Evolutionary conservation across 768 basidiomycete genomes (phyloP).

Genomic region (Suillus decipiens): DNA sequence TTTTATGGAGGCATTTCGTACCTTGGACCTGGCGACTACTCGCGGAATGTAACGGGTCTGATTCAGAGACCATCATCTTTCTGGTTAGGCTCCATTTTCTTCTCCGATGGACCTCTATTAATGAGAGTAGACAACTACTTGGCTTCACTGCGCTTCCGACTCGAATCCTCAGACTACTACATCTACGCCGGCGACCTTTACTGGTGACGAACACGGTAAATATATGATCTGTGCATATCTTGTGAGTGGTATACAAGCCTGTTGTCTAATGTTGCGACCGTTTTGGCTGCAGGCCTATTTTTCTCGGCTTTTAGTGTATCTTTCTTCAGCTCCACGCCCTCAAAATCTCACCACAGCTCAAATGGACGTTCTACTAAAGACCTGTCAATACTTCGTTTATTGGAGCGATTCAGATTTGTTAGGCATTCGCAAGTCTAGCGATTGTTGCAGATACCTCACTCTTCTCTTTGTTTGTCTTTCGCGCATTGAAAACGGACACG

Average conservation of each 20-base stretch:
- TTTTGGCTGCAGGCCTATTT: conserved; percentile 18
- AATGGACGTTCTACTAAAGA: conserved; percentile 20
- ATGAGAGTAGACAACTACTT: conserved; percentile 48
- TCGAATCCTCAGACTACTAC: not conserved
- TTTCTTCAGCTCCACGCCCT: conserved; percentile 18
- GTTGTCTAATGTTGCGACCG: not conserved
- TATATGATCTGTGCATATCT: conserved; percentile 4
- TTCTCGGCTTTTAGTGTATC: conserved; percentile 24
- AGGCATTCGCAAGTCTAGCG: conserved; percentile 29
- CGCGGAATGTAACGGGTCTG: conserved; percentile 51
- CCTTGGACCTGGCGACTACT: conserved; percentile 70
- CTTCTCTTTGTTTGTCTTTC: conserved; percentile 27
- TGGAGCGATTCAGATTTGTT: conserved; percentile 26
- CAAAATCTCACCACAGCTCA: conserved; percentile 20
- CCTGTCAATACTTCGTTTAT: conserved; percentile 22
- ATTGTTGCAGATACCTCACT: conserved; percentile 32
- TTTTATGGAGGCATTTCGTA: conserved; percentile 57
- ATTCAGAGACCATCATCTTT: conserved; percentile 49
- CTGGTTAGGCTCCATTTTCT: conserved; percentile 41
- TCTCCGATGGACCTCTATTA: conserved; percentile 8
- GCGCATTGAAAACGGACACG: conserved; percentile 20
- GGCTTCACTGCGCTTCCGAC: conserved; percentile 43
- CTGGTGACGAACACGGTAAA: conserved; percentile 4
- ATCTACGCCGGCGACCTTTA: not conserved
- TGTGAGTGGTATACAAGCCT: not conserved